These are phyloP conservation scores for Pythium diclinum DNA, from an alignment of 352 stramenopile genomes.

Conservation along the genomic window DNA sequence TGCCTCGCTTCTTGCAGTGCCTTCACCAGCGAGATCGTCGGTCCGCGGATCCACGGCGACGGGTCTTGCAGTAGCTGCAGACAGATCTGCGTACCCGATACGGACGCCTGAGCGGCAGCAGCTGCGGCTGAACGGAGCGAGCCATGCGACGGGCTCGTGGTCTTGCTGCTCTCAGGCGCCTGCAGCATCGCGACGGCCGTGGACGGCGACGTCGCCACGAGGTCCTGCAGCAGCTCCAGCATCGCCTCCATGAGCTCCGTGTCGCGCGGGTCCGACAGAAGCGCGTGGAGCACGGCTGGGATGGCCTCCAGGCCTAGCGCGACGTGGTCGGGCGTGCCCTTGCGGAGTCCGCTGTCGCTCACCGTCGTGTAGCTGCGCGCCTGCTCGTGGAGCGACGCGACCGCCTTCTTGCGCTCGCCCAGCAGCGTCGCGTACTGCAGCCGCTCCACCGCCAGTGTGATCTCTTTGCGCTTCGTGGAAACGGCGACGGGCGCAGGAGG, in stretches of 20 bases:
- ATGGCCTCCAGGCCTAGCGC: conserved; percentile 41
- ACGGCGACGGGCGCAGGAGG: not conserved
- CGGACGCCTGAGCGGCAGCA: conserved; percentile 11
- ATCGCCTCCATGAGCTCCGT: conserved; percentile 86
- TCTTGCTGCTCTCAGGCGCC: conserved; percentile 4
- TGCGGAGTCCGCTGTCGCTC: not conserved
- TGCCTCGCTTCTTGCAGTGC: conserved; percentile 53
- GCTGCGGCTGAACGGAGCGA: conserved; percentile 6
- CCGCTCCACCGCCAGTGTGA: conserved; percentile 51
- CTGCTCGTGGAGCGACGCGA: conserved; percentile 47
- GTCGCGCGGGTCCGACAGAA: conserved; percentile 73
- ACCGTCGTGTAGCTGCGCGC: conserved; percentile 15
- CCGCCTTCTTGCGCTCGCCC: conserved; percentile 62
- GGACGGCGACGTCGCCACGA: conserved; percentile 39
- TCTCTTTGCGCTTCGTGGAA: conserved; percentile 31
- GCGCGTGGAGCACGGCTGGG: conserved; percentile 51
- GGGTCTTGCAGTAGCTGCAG: conserved; percentile 71
- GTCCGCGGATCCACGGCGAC: conserved; percentile 77
- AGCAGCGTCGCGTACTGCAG: conserved; percentile 77
- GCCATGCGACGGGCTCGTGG: conserved; percentile 1
- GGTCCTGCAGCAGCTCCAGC: conserved; percentile 64
- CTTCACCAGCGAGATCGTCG: conserved; percentile 58
- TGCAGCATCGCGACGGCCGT: conserved; percentile 42
- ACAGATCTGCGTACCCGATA: conserved; percentile 58
- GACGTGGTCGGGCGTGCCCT: conserved; percentile 34